Conservation (phyloP, 106 monocot genomes). For the Allium fistulosum region DNA sequence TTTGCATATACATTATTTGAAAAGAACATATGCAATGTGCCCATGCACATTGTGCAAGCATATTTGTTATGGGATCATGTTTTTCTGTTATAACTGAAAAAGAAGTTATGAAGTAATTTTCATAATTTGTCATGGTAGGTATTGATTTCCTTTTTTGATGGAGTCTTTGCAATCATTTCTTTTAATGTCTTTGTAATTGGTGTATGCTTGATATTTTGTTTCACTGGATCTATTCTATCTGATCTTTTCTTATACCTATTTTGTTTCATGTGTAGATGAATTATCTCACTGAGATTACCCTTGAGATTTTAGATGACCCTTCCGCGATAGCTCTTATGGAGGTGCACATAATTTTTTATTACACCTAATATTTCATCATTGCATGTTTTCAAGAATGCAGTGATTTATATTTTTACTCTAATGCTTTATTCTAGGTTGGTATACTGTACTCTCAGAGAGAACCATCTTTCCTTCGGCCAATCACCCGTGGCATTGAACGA, state of each 20-base stretch:
- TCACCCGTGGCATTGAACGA: slow-evolving; percentile 74
- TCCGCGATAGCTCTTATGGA: slow-evolving; percentile 63
- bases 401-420: background rate
- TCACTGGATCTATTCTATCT: background rate
- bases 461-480: slow-evolving; percentile 82
- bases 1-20: too few species aligned
- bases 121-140: background rate
- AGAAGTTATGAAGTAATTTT: too few species aligned
- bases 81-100: too few species aligned
- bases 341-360: slow-evolving; percentile 28
- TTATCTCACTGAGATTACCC: slow-evolving; percentile 74
- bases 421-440: slow-evolving; percentile 51
- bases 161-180: background rate
- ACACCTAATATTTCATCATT: background rate
- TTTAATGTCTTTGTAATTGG: too few species aligned
- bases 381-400: background rate
- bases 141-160: background rate
- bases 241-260: background rate
- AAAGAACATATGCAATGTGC: too few species aligned
- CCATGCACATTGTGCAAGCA: too few species aligned
- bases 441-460: slow-evolving; percentile 83
- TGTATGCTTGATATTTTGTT: too few species aligned
- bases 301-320: slow-evolving; percentile 91
- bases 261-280: slow-evolving; percentile 46
- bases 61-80: too few species aligned